Base-by-base conservation (phyloP, 192 early-diverging fungal species). In the Phlyctochytrium arcticum region DNA sequence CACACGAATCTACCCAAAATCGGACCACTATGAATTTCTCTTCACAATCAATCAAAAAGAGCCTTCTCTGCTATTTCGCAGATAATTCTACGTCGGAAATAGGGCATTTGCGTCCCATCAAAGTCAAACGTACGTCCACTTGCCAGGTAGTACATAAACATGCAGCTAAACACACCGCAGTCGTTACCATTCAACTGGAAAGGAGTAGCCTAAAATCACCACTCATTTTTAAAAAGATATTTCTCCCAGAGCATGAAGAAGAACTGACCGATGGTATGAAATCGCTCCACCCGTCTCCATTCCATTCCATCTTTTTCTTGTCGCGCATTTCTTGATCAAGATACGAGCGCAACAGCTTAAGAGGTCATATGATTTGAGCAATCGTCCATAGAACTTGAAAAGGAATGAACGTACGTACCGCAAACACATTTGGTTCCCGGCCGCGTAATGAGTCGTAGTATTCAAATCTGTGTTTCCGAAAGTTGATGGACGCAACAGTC, bases 141-240 rank as follows among this genome's bases (percentile, higher is more conserved):
- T 2, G 85, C 58, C 12, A 75, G 58, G 62, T 85, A 83, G 58
- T 98, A 93, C 6, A 92, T 88, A 80, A 95, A 94, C 15, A 87
- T 87, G 57, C 85, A 88, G 0, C 92, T 87, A 69, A 98, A 98
- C 5, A 96, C 92, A 7, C 96, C 96, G 67, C 96, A 98, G 77
- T 98, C 96, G 51, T 85, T 93, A 15, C 89, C 89, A 62, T 98
- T 98, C 30, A 73, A 47, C 72, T 98, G 96, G 5, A 73, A 68
- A 0, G 96, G 96, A 32, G 91, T 89, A 61, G 87, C 74, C 74
- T 93, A n/a, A n/a, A n/a, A n/a, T n/a, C n/a, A n/a, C n/a, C n/a
- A n/a, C n/a, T n/a, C n/a, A n/a, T n/a, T n/a, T n/a, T n/a, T n/a
- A n/a, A n/a, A n/a, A n/a, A n/a, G n/a, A n/a, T n/a, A n/a, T n/a